Conservation (phyloP, 2,329 filamentous ascomycete species). For the Daldinia sp. region DNA sequence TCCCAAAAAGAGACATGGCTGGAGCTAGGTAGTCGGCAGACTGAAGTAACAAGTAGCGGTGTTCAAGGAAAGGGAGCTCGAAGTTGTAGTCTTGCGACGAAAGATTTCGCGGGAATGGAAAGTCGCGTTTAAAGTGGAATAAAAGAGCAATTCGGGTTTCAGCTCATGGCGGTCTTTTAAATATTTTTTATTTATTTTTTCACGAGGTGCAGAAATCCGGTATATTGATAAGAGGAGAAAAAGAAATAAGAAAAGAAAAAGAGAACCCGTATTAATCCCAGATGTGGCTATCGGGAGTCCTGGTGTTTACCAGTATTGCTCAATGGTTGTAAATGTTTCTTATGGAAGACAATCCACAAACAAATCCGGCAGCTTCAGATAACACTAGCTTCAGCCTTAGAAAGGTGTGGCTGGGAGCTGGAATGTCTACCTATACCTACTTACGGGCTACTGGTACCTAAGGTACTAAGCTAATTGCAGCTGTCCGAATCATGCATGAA, state of each 20-base stretch:
- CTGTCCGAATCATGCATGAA: not conserved
- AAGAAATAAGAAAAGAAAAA: not conserved
- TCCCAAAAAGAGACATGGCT: conserved; percentile 43
- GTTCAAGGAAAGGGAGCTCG: not conserved
- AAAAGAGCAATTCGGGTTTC: conserved; percentile 22
- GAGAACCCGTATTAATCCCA: not conserved
- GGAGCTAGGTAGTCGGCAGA: not conserved
- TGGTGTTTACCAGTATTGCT: conserved; percentile 22
- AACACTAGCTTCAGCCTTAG: conserved; percentile 25
- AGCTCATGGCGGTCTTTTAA: conserved; percentile 22
- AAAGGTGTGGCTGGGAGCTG: conserved; percentile 21
- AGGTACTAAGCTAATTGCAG: not conserved
- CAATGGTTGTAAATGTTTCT: too few species aligned
- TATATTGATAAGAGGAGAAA: not conserved
- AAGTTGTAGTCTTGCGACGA: conserved; percentile 1
- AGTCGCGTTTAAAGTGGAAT: conserved; percentile 22
- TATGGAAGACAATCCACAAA: conserved; percentile 34
- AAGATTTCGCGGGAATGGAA: conserved; percentile 8
- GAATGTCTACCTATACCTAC: too few species aligned
- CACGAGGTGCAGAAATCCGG: not conserved
- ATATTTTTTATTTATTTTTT: not conserved
- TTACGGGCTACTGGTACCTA: not conserved
- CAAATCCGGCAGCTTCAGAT: conserved; percentile 19
- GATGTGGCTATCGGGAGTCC: not conserved
- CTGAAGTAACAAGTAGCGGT: not conserved